These are phyloP conservation scores for Blastomyces parvus DNA, from an alignment of 2,329 filamentous ascomycete genomes.

Conservation along the genomic window DNA sequence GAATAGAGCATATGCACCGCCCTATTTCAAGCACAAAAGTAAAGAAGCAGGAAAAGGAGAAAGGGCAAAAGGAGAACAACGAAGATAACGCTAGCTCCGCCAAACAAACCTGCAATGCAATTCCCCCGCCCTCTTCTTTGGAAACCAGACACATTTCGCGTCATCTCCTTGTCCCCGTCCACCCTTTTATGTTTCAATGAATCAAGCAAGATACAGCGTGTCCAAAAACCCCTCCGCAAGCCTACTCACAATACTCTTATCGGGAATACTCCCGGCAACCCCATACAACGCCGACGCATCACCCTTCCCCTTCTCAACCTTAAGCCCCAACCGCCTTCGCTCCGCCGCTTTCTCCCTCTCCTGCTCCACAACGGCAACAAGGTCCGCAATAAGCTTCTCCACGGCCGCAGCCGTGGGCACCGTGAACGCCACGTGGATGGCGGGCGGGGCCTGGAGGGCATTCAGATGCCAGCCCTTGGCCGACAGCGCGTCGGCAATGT, in stretches of 20 bases:
- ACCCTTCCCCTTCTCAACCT: slow-evolving; percentile 42
- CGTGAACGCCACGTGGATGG: slow-evolving; percentile 90
- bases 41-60: background rate
- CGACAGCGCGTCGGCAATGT: slow-evolving; percentile 82
- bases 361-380: slow-evolving; percentile 48
- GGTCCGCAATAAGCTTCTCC: slow-evolving; percentile 67
- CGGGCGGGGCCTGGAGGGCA: slow-evolving; percentile 80
- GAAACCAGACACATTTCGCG: background rate
- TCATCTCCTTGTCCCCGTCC: background rate
- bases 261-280: slow-evolving; percentile 85
- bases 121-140: background rate
- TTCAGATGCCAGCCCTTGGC: slow-evolving; percentile 90
- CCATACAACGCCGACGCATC: slow-evolving; percentile 87
- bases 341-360: slow-evolving; percentile 75
- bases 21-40: background rate
- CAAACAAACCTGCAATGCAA: background rate
- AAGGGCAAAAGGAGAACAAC: background rate
- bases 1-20: background rate
- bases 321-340: slow-evolving; percentile 52
- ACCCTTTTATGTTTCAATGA: background rate
- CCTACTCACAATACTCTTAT: slow-evolving; percentile 89
- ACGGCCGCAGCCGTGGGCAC: slow-evolving; percentile 72
- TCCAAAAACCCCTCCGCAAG: slow-evolving; percentile 86
- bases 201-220: slow-evolving; percentile 55
- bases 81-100: background rate